These are phyloP conservation scores for Plectosphaerella plurivora DNA, from an alignment of 2,329 filamentous ascomycete species.

Conservation along the genomic window DNA sequence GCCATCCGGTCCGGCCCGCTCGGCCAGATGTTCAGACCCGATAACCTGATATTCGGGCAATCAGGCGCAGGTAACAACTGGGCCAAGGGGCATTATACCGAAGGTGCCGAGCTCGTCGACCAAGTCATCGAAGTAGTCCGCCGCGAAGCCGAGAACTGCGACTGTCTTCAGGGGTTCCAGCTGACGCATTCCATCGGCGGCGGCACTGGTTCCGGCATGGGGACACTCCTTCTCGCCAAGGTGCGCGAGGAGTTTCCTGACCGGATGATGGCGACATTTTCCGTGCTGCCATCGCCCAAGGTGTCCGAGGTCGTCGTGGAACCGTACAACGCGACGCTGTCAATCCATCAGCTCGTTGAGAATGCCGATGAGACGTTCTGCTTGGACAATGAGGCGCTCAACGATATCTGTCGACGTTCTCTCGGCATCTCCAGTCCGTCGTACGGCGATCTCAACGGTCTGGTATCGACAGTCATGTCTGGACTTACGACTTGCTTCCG, in stretches of 20 bases:
- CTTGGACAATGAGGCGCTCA: slow-evolving; percentile 99
- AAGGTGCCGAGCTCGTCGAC: slow-evolving; percentile 98
- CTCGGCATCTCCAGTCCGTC: slow-evolving; percentile 98
- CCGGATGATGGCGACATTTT: slow-evolving; percentile 99
- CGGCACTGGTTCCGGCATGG: slow-evolving; percentile 99
- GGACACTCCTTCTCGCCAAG: slow-evolving; percentile 98
- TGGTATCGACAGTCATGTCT: slow-evolving; percentile 99
- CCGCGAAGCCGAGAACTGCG: slow-evolving; percentile 96
- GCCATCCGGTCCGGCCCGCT: slow-evolving; percentile 97
- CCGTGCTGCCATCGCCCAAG: slow-evolving; percentile 96
- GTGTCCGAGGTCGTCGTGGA: slow-evolving; percentile 99
- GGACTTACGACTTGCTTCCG: slow-evolving; percentile 97
- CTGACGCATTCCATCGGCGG: slow-evolving; percentile 99
- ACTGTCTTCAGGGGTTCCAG: slow-evolving; percentile 99
- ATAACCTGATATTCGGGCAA: slow-evolving; percentile 99
- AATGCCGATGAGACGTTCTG: slow-evolving; percentile 99
- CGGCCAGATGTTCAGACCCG: slow-evolving; percentile 97
- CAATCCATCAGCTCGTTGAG: slow-evolving; percentile 97
- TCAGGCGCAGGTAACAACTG: slow-evolving; percentile 99
- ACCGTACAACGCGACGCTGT: slow-evolving; percentile 99
- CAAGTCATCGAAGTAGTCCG: slow-evolving; percentile 96
- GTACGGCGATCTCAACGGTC: slow-evolving; percentile 98
- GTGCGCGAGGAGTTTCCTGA: slow-evolving; percentile 99
- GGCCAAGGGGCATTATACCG: slow-evolving; percentile 99
- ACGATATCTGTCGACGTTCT: slow-evolving; percentile 99